Percentiles rank a stretch among this genome's conserved stretches.
phyloP scores from a whole-genome alignment of 2,329 filamentous ascomycete species.

The Alternaria atra region DNA sequence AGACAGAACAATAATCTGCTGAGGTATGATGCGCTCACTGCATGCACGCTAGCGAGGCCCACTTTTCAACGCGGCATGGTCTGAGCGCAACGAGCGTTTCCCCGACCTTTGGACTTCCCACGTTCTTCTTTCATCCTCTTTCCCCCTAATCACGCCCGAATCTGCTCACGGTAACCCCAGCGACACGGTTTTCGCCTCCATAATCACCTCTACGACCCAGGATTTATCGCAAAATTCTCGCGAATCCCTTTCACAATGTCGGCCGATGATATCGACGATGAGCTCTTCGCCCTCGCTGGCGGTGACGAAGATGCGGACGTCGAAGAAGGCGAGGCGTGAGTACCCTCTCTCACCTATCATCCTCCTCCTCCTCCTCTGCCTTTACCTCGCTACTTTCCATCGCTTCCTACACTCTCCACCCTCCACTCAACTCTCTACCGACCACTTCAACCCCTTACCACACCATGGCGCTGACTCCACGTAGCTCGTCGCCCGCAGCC shows the following conservation, averaged over 20 bases:
- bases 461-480: slow-evolving; percentile 41
- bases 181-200: slow-evolving; percentile 14
- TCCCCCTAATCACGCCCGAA: slow-evolving; percentile 25
- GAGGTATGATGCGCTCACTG: slow-evolving; percentile 31
- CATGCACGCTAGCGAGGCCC: slow-evolving; percentile 28
- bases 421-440: slow-evolving; percentile 23
- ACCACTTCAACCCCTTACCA: slow-evolving; percentile 13
- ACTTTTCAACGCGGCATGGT: slow-evolving; percentile 29
- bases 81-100: slow-evolving; percentile 32
- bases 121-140: slow-evolving; percentile 25
- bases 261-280: slow-evolving; percentile 79
- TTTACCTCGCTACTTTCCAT: slow-evolving; percentile 4
- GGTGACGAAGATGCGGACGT: slow-evolving; percentile 68
- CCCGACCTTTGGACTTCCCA: slow-evolving; percentile 31
- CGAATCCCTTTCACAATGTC: slow-evolving; percentile 67
- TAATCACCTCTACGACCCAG: slow-evolving; percentile 1
- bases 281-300: slow-evolving; percentile 90
- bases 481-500: slow-evolving; percentile 71
- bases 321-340: slow-evolving; percentile 86
- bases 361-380: slow-evolving; percentile 11
- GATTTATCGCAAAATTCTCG: neutral
- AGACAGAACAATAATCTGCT: slow-evolving; percentile 8
- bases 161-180: slow-evolving; percentile 15
- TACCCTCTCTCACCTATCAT: slow-evolving; percentile 39
- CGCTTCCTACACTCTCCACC: slow-evolving; percentile 14